phyloP scores from a whole-genome alignment of 2,329 filamentous ascomycete species.

The Huntiella decipiens region DNA sequence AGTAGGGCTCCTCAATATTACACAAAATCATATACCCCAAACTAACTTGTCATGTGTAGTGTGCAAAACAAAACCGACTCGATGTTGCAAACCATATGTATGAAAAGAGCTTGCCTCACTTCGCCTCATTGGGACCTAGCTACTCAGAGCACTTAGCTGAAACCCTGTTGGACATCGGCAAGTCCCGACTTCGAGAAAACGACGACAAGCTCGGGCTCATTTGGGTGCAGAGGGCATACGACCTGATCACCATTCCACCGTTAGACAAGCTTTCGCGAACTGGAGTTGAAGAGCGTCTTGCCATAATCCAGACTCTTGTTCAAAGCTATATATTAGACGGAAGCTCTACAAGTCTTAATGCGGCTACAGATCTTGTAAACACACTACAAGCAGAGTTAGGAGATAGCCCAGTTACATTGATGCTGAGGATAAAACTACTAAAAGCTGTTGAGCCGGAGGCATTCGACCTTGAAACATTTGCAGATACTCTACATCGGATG shows the following conservation, averaged over 20 bases:
- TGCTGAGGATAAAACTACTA: constrained; percentile 51
- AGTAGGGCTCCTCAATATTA: constrained; percentile 23
- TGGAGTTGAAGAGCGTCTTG: constrained; percentile 43
- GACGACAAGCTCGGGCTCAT: constrained; percentile 22
- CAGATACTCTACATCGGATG: constrained; percentile 39
- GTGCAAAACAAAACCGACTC: constrained; percentile 53
- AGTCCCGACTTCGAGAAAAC: constrained; percentile 30
- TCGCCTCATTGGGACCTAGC: constrained; percentile 23
- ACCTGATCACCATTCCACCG: constrained; percentile 36
- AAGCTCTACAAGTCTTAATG: constrained; percentile 24
- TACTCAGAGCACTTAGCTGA: constrained; percentile 45
- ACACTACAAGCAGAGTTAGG: constrained; percentile 44
- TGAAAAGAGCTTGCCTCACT: constrained; percentile 31
- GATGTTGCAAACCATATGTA: constrained; percentile 69
- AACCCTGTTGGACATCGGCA: constrained; percentile 54
- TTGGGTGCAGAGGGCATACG: constrained; percentile 55
- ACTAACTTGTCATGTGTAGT: constrained; percentile 26
- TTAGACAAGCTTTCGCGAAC: constrained; percentile 37
- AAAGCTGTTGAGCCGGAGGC: constrained; percentile 26
- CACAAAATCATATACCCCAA: background rate
- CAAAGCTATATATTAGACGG: constrained; percentile 31
- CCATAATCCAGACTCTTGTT: constrained; percentile 46
- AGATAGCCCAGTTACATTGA: constrained; percentile 42
- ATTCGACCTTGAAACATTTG: constrained; percentile 30
- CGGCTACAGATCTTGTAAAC: constrained; percentile 37